Base-by-base conservation (phyloP, 176 grass and related monocot species). In the Musa acuminata region DNA sequence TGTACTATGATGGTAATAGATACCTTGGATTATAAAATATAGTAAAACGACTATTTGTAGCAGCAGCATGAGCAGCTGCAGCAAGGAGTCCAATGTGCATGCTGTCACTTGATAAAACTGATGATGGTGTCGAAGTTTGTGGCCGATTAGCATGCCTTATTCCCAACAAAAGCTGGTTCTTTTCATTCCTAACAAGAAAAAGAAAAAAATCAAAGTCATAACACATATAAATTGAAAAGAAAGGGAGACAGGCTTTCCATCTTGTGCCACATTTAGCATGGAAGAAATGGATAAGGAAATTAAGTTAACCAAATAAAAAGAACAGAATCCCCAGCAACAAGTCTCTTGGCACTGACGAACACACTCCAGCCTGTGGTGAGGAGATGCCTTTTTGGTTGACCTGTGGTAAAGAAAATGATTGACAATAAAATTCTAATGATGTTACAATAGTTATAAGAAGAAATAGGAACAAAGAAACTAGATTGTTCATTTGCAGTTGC, bases 71-170 rank as follows among this genome's bases (percentile, higher is more conserved):
- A 87, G 94, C 94, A 49, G 94, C 94, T 54, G 94, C 94, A 60
- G 94, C 94, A 85, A 98, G 88, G 77, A 98, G 94, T 12, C 94
- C 94, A 55, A 98, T 98, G 81, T 98, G 94, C 94, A 98, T 98
- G 73, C 94, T 98, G 72, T 98, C 90, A 79, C 94, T 98, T 53
- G 94, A 98, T 77, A 98, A 88, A 73, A 98, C 94, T 80, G 94
- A 98, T 82, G 94, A 98, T 27, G 94, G 90, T 90, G 93, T 91
- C 67, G 90, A 86, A 69, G 94, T 93, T 72, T 98, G 94, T 82
- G 90, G 80, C 8, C 94, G 85, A 71, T 78, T 93, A 72, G 94
- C 88, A 53, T 35, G 94, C 81, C 94, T 88, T 63, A 98, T 98
- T 76, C 94, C 94, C 71, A 98, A 80, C 77, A 92, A 88, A 75